Evolutionary conservation across 2,329 filamentous ascomycete genomes (phyloP).

Genomic region (Ilyonectria destructans): DNA sequence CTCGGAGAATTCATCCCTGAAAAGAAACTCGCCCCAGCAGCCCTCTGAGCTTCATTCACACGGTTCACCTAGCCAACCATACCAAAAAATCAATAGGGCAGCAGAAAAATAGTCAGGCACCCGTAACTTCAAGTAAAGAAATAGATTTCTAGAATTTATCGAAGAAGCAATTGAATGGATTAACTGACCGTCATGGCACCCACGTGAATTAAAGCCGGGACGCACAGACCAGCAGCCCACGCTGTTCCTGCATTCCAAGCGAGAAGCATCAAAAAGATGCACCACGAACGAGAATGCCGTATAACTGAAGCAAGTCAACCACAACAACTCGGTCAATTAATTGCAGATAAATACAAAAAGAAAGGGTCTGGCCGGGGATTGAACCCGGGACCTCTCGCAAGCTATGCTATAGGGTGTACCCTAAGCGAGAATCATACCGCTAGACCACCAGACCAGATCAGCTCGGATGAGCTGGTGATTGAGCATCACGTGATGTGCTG

Average conservation of each 20-base stretch:
- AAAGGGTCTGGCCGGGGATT: constrained; percentile 63
- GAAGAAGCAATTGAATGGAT: too few species aligned
- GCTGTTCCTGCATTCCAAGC: not conserved
- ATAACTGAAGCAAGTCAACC: not conserved
- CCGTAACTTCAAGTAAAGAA: too few species aligned
- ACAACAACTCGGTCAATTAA: not conserved
- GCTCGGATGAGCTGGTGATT: constrained; percentile 9
- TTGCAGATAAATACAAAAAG: constrained; percentile 41
- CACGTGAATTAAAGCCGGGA: not conserved
- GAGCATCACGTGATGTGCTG: constrained; percentile 29
- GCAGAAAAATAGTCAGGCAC: too few species aligned
- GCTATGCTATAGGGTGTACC: constrained; percentile 60
- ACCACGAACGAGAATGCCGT: not conserved
- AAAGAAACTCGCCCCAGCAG: too few species aligned
- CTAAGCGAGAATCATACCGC: constrained; percentile 83
- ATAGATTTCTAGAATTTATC: too few species aligned
- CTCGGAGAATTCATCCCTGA: too few species aligned
- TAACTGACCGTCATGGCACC: too few species aligned
- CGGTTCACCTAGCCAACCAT: too few species aligned
- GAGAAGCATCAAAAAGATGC: not conserved
- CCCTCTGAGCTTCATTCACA: too few species aligned
- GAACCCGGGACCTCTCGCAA: constrained; percentile 65
- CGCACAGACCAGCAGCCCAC: not conserved
- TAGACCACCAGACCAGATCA: constrained; percentile 69
- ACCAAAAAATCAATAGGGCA: too few species aligned